Base-by-base conservation (phyloP, 106 monocot species). In the Dioscorea dumetorum region DNA sequence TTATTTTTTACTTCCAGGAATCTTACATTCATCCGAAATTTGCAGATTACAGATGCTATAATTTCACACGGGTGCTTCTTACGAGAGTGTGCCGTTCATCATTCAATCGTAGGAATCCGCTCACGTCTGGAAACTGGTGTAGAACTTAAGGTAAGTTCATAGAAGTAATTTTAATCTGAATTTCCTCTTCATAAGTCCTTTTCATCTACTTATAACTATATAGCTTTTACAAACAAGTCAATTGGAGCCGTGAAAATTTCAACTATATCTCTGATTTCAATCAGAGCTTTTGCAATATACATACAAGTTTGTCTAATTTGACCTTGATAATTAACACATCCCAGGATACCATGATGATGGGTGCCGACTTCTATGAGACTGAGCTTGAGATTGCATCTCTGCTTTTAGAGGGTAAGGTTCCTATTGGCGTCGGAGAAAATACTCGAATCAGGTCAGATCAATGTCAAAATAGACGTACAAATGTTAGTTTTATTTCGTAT, bases 281-380 rank as follows among this genome's bases (percentile, higher is more conserved):
- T 41, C 41, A 41, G 28, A 28, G 28, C 28, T 3, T 28, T 41
- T 41, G 41, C 41, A 41, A 41, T 41, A 41, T 41, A 41, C 10
- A 10, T 41, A 6, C 5, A 8, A 41, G 41, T 41, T 8, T 41
- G 41, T 41, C 41, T 41, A 41, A 41, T 41, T 41, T 41, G 41
- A 41, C 41, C 10, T 41, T 41, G 41, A 41, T 6, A 6, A 41
- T 41, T 41, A 41, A 41, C 41, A 41, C 14, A 56, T 61, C 2
- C 62, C 73, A 97, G 97, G 92, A 97, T 73, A 81, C 84, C 14
- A 62, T 97, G 79, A 91, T 97, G 91, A 89, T 97, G 95, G 91
- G 95, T 4, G 82, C 91, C 31, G 92, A 92, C 56, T 31, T n/a
- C 35, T 97, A 97, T 49, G 89, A 97, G 79, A 97, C 97, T 4